These are phyloP conservation scores for Fusarium zealandicum DNA, from an alignment of 2,329 filamentous ascomycete genomes.

Conservation along the genomic window DNA sequence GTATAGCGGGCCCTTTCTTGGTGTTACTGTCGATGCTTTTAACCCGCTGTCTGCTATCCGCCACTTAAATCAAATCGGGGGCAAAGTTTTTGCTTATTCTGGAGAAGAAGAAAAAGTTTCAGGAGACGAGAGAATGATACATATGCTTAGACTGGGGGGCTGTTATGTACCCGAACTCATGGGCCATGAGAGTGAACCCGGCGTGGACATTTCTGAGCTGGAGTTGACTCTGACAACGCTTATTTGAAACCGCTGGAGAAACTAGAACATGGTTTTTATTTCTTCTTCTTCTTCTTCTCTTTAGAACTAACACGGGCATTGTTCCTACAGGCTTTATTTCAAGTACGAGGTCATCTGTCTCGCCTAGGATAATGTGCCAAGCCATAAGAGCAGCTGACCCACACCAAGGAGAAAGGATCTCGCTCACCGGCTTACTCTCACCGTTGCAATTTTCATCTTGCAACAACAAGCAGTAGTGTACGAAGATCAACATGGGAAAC, in stretches of 20 bases:
- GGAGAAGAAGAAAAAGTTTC: slow-evolving; percentile 4
- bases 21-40: background rate
- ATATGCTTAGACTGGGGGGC: slow-evolving; percentile 6
- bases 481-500: no score
- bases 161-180: slow-evolving; percentile 7
- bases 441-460: no score
- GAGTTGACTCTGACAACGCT: background rate
- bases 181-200: background rate
- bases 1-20: slow-evolving; percentile 5
- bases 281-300: no score
- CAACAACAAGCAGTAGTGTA: no score
- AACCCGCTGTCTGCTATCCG: background rate
- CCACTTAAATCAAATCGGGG: background rate
- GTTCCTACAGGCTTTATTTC: no score
- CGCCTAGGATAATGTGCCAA: no score
- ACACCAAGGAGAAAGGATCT: no score
- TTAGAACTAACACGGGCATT: no score
- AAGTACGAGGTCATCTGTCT: no score
- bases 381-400: no score
- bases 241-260: background rate
- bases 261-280: no score
- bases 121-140: background rate
- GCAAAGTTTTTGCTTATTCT: slow-evolving; percentile 4
- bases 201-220: background rate
- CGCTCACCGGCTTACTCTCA: no score